phyloP scores from a whole-genome alignment of 768 basidiomycete species.

The Rhodotorula diobovata region DNA sequence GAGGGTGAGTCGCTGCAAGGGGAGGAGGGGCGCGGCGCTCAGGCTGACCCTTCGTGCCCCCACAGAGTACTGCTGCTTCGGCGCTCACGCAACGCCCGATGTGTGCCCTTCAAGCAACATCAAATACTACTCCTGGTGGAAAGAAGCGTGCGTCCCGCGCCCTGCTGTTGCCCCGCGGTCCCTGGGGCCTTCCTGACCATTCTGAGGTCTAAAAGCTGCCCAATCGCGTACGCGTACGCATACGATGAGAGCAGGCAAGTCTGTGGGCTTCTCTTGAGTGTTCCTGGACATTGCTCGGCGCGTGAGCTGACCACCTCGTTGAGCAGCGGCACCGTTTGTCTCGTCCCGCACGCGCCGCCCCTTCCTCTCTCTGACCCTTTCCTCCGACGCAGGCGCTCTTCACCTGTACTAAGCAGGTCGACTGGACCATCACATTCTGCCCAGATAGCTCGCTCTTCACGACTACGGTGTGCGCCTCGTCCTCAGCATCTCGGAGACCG shows the following conservation, averaged over 20 bases:
- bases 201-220: no score
- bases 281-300: background rate
- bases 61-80: slow-evolving; percentile 27
- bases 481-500: no score
- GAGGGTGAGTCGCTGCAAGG: background rate
- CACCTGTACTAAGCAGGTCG: slow-evolving; percentile 11
- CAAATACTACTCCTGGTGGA: slow-evolving; percentile 21
- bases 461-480: slow-evolving; percentile 4
- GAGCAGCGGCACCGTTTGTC: background rate
- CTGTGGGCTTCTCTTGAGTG: no score
- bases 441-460: slow-evolving; percentile 6
- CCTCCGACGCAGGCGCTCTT: background rate
- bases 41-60: background rate
- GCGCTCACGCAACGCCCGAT: slow-evolving; percentile 1
- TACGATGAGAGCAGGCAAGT: slow-evolving; percentile 9
- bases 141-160: slow-evolving; percentile 8
- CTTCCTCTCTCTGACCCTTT: no score
- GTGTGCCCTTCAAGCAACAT: slow-evolving; percentile 12
- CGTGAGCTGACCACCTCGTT: no score
- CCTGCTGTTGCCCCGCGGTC: background rate
- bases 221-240: background rate
- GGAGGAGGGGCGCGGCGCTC: background rate
- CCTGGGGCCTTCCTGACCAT: background rate
- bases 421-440: slow-evolving; percentile 17
- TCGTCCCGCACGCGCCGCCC: no score